Evolutionary conservation across 106 monocot species (phyloP).

Genomic region (Chionographis japonica): DNA sequence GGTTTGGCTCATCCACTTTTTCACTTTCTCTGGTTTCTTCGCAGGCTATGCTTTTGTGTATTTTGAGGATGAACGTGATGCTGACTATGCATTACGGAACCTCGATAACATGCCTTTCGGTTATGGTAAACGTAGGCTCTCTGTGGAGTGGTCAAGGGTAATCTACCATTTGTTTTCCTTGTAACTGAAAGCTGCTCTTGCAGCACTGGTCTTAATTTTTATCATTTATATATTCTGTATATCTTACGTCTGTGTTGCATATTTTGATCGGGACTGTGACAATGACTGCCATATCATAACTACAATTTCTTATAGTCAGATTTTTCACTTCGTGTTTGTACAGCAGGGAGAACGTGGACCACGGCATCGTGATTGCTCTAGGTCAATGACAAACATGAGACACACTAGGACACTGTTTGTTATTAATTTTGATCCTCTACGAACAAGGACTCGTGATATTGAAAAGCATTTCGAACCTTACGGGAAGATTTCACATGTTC

Average conservation of each 20-base stretch:
- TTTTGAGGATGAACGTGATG: constrained; percentile 83
- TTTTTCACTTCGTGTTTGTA: background rate
- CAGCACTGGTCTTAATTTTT: too few relatives aligned
- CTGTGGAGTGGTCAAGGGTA: constrained; percentile 91
- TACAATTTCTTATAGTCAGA: background rate
- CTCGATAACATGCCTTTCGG: constrained; percentile 68
- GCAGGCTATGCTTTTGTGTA: constrained; percentile 95
- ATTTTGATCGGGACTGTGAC: too few relatives aligned
- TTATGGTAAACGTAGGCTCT: constrained; percentile 51
- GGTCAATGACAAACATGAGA: constrained; percentile 29
- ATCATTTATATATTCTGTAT: too few relatives aligned
- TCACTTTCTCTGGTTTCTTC: constrained; percentile 6
- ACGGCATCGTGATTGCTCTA: constrained; percentile 51
- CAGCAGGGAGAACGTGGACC: constrained; percentile 65
- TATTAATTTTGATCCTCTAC: constrained; percentile 69
- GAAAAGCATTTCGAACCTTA: constrained; percentile 81
- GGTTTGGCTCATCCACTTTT: background rate
- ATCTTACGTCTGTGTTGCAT: too few relatives aligned
- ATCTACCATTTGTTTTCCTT: background rate
- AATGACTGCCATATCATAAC: too few relatives aligned
- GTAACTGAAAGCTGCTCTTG: background rate
- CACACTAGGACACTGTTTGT: constrained; percentile 78
- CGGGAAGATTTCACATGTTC: constrained; percentile 68
- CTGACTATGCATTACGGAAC: constrained; percentile 58
- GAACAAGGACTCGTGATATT: constrained; percentile 57